Conservation (phyloP, 768 basidiomycete genomes). For the Hypholoma fasciculare region DNA sequence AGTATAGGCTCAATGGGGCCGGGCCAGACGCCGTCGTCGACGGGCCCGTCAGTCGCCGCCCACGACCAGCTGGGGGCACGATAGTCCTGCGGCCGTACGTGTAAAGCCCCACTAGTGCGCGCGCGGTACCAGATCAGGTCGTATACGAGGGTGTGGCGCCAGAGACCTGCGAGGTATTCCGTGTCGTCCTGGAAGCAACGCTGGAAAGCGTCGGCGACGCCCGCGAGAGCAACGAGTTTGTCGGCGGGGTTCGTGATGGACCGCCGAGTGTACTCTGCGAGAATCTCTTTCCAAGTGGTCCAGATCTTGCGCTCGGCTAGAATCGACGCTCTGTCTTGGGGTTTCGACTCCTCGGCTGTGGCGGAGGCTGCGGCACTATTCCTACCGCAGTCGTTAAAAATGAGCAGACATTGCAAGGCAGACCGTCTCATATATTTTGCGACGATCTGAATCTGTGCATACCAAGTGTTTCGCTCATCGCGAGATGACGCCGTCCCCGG, state of each 20-base stretch:
- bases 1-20: no score
- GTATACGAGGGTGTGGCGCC: neutral
- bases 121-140: slow-evolving; percentile 3
- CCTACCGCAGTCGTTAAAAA: no score
- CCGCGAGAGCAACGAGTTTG: neutral
- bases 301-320: neutral
- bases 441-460: no score
- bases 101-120: neutral
- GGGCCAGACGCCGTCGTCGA: no score
- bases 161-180: slow-evolving; percentile 6
- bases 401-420: no score
- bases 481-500: no score
- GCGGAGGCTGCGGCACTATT: no score
- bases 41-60: neutral
- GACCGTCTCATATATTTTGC: no score
- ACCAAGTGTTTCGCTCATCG: no score
- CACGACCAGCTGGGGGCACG: slow-evolving; percentile 12
- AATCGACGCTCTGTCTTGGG: neutral
- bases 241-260: neutral
- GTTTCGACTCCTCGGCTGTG: neutral
- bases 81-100: neutral
- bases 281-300: neutral
- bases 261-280: neutral
- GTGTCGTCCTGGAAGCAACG: neutral
- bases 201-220: slow-evolving; percentile 6